phyloP scores from a whole-genome alignment of 768 basidiomycete species.

The Leccinum sublutescens region DNA sequence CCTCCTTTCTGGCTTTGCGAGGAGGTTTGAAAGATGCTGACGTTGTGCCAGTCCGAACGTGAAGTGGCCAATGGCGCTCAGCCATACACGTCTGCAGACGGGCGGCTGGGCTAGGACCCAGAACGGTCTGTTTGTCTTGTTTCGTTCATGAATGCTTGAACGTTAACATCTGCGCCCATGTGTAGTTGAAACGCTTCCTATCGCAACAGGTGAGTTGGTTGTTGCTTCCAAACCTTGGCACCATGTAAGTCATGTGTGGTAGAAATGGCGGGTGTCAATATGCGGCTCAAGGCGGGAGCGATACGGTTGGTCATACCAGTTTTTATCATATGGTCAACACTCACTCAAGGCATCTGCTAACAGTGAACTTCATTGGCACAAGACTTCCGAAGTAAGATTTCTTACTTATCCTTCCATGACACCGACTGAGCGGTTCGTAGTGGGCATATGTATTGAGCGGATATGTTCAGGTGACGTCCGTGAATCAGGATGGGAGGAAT shows the following conservation, averaged over 20 bases:
- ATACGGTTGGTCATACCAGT: slow-evolving; percentile 27
- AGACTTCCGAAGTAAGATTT: slow-evolving; percentile 24
- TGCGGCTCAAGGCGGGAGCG: slow-evolving; percentile 39
- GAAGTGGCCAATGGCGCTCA: slow-evolving; percentile 60
- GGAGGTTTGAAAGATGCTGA: not conserved
- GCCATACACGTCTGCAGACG: slow-evolving; percentile 52
- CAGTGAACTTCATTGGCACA: slow-evolving; percentile 45
- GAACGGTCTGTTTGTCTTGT: slow-evolving; percentile 38
- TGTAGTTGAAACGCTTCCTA: slow-evolving; percentile 36
- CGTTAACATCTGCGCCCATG: not conserved
- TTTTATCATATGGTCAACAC: not conserved
- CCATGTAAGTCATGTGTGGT: not conserved
- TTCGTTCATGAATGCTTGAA: not conserved
- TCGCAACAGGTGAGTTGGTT: slow-evolving; percentile 33
- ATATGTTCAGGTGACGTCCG: slow-evolving; percentile 41
- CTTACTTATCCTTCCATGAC: not conserved
- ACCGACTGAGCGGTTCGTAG: slow-evolving; percentile 4
- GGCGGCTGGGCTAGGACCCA: slow-evolving; percentile 64
- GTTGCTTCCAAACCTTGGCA: not conserved
- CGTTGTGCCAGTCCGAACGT: slow-evolving; percentile 35
- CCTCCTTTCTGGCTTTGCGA: not conserved
- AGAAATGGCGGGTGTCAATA: slow-evolving; percentile 32
- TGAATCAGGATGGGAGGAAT: slow-evolving; percentile 46
- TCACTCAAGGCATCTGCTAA: not conserved
- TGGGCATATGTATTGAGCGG: slow-evolving; percentile 54